Evolutionary conservation across 1,284 basidiomycete species (phyloP).

Genomic region (Pseudomicrostroma phylloplanum): DNA sequence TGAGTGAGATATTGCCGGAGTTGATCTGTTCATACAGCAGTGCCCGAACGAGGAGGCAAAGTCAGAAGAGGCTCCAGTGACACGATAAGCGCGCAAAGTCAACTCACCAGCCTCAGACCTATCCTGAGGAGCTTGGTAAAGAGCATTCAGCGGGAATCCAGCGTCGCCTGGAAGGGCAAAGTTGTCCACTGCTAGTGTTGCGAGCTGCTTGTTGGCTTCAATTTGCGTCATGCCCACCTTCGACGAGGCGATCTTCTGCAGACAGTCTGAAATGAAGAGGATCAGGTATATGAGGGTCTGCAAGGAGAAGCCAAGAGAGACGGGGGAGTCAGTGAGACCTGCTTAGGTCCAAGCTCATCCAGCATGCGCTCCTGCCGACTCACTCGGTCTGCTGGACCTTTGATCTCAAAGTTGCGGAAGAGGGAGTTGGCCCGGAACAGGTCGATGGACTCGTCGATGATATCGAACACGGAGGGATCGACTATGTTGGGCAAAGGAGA

Average conservation of each 20-base stretch:
- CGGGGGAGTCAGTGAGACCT: neutral
- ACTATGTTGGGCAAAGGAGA: constrained; percentile 52
- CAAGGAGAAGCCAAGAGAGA: neutral
- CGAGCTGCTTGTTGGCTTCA: constrained; percentile 80
- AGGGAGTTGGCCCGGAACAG: constrained; percentile 98
- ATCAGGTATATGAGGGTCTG: constrained; percentile 85
- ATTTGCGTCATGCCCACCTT: constrained; percentile 53
- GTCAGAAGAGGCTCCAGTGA: no score
- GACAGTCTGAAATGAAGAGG: constrained; percentile 95
- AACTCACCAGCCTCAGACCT: constrained; percentile 74
- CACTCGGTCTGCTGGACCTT: constrained; percentile 85
- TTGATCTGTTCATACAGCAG: constrained; percentile 59
- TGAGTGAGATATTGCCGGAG: constrained; percentile 87
- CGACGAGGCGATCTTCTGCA: constrained; percentile 56
- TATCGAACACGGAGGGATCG: constrained; percentile 73
- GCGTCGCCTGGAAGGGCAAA: constrained; percentile 95
- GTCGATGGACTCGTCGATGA: constrained; percentile 92
- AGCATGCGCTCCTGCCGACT: neutral
- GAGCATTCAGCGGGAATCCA: constrained; percentile 83
- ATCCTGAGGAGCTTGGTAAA: constrained; percentile 75
- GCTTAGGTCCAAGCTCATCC: neutral
- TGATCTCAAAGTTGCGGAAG: constrained; percentile 99
- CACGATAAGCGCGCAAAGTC: neutral
- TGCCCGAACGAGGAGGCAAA: neutral
- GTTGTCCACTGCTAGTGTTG: constrained; percentile 78